Conservation (phyloP, 345 rosid genomes). For the Psidium guajava region DNA sequence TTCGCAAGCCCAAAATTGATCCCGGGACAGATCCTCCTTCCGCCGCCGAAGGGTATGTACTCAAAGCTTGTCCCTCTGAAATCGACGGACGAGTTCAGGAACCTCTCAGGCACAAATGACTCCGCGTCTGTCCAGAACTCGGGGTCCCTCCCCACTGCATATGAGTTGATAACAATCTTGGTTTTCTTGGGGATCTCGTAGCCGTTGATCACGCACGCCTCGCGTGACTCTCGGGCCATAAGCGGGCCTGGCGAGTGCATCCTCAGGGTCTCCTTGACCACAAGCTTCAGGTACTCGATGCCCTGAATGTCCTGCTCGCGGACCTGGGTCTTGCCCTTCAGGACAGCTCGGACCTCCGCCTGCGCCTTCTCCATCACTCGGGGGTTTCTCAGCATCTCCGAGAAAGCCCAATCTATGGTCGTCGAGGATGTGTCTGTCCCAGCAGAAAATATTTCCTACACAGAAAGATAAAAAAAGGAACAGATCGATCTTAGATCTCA, state of each 20-base stretch:
- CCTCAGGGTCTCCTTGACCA: constrained; percentile 6
- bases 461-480: neutral
- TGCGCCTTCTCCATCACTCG: constrained; percentile 9
- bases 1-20: neutral
- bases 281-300: constrained; percentile 2
- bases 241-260: constrained; percentile 3
- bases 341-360: neutral
- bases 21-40: constrained; percentile 13
- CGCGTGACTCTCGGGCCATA: neutral
- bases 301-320: neutral
- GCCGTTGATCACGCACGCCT: neutral
- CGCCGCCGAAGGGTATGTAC: constrained; percentile 6
- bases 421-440: constrained; percentile 10
- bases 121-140: constrained; percentile 1
- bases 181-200: constrained; percentile 5
- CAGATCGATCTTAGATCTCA: neutral
- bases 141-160: constrained; percentile 12
- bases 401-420: constrained; percentile 9
- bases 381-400: constrained; percentile 5
- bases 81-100: neutral
- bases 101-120: constrained; percentile 7
- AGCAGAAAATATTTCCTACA: constrained; percentile 7
- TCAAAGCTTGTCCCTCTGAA: constrained; percentile 2
- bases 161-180: constrained; percentile 1
- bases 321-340: neutral